A percentile compares a stretch with the other conserved stretches of the same genome.
These are phyloP conservation scores for Coelastrella sp. DNA, from an alignment of 139 green algal species.

Conservation along the genomic window DNA sequence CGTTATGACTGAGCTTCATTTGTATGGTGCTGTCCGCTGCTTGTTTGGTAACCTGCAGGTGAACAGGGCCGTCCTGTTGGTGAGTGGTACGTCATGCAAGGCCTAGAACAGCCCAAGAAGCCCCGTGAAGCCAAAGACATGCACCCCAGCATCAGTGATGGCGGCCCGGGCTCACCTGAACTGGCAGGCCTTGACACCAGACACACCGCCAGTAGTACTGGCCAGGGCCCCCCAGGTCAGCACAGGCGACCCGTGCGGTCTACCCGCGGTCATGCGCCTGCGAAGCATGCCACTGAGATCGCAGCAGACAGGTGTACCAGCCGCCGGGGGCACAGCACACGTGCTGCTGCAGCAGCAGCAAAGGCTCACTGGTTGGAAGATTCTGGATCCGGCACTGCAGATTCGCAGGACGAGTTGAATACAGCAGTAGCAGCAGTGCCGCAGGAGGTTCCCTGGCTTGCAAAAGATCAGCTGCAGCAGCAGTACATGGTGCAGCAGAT, in stretches of 20 bases:
- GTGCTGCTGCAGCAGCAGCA: constrained; percentile 8
- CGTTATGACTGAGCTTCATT: no score
- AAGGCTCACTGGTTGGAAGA: neutral
- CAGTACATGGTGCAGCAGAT: no score
- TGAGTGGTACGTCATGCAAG: constrained; percentile 38
- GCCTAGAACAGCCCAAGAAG: constrained; percentile 44
- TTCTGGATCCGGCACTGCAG: neutral
- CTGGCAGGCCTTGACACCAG: neutral
- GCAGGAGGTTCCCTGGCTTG: no score
- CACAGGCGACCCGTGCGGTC: constrained; percentile 4
- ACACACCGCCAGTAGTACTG: neutral
- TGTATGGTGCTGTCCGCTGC: neutral
- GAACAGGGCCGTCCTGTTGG: constrained; percentile 17
- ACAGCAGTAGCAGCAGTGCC: no score
- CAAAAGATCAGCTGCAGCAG: no score
- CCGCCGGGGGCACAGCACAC: neutral
- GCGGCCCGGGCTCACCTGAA: neutral
- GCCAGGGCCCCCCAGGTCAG: neutral
- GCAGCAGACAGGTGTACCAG: neutral
- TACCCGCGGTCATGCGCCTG: neutral
- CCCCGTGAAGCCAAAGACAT: constrained; percentile 14
- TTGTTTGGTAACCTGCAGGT: neutral
- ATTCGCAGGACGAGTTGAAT: neutral
- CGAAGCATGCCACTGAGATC: neutral
- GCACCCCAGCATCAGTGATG: neutral